These are phyloP conservation scores for Proliferodiscus dingleyae DNA, from an alignment of 2,329 filamentous ascomycete species.

Conservation along the genomic window DNA sequence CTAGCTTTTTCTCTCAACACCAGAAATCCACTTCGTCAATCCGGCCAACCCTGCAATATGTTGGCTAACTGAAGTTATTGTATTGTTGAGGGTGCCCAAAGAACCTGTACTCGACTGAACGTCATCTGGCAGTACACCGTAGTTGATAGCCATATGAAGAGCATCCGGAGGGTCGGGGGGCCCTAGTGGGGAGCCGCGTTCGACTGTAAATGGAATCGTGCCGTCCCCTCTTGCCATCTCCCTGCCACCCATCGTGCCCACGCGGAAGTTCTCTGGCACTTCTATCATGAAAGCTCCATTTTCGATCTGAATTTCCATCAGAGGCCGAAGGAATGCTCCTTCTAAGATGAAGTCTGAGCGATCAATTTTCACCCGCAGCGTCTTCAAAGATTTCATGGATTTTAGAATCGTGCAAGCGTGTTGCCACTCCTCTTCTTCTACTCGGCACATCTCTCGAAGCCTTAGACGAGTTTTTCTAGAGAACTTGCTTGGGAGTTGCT, in stretches of 20 bases:
- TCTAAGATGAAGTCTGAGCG: not conserved
- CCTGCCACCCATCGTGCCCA: not conserved
- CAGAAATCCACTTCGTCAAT: too few relatives aligned
- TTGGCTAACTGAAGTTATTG: too few relatives aligned
- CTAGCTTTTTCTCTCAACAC: too few relatives aligned
- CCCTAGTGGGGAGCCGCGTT: not conserved
- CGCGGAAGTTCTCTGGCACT: not conserved
- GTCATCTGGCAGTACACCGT: too few relatives aligned
- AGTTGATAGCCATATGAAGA: too few relatives aligned
- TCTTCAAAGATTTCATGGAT: not conserved
- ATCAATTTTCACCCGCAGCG: not conserved
- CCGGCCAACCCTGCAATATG: too few relatives aligned
- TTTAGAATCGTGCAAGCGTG: not conserved
- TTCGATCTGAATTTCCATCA: not conserved
- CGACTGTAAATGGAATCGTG: not conserved
- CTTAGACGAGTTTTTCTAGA: not conserved
- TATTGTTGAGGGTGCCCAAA: too few relatives aligned
- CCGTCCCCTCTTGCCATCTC: not conserved
- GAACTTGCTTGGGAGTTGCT: not conserved
- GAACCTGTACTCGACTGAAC: too few relatives aligned
- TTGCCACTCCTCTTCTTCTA: not conserved
- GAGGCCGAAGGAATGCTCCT: not conserved
- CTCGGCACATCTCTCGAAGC: not conserved
- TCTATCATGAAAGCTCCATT: not conserved
- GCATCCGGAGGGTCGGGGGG: too few relatives aligned